Base-by-base conservation (phyloP, 306 rosid genomes). In the Glycine tomentella region DNA sequence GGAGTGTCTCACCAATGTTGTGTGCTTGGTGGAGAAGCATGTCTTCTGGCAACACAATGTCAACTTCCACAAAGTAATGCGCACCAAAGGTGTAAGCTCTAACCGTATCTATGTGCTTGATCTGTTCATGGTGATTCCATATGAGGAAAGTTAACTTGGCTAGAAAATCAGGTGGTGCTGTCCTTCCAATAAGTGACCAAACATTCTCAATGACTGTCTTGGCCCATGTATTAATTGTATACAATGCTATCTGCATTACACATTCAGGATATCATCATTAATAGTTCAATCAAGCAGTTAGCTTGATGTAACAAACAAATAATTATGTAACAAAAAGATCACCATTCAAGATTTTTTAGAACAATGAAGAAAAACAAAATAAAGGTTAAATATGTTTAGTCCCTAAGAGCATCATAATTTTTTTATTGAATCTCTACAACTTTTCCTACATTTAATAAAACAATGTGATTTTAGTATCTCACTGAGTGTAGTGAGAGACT, bases 141-240 rank as follows among this genome's bases (percentile, higher is more conserved):
- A 91, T 84, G 57, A 93, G 85, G 69, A 86, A 93, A 0, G 96
- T 93, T 40, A 93, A 46, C 90, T 93, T 93, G 0, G 92, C 88
- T 53, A 93, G 76, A 69, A 86, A 93, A 11, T 93, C 96, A 0
- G 97, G 97, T 1, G 97, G 94, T 3, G 96, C 97, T 13, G 96
- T 88, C 64, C 91, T 83, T 86, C 97, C 97, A 0, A 93, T 86
- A 0, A 93, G 89, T 0, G 91, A 87, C 50, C 80, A 17, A 11
- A 93, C 97, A 80, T 90, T 93, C 86, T 93, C 97, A 16, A 91
- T 76, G 17, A 93, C 97, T 0, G 94, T 93, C 86, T 40, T 90
- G 4, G 96, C n/a, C 96, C 97, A 93, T 46, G 97, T 89, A 55
- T 86, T 91, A 0, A 93, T 93, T 50, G 97, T 93, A n/a, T 93